Evolutionary conservation across 768 basidiomycete species (phyloP).

Genomic region (Kwoniella botswanensis): DNA sequence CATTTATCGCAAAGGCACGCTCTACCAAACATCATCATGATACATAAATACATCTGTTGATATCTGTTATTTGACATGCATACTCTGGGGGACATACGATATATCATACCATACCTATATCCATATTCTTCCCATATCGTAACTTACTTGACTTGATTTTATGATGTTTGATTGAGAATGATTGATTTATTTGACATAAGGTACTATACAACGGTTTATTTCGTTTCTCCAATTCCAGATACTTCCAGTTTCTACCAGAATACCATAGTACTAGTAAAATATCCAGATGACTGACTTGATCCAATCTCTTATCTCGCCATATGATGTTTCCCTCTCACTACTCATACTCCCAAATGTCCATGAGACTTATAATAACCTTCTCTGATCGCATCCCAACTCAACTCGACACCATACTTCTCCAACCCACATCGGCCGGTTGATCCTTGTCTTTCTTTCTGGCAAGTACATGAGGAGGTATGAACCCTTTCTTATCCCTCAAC

Average conservation of each 20-base stretch:
- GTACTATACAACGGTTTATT: background rate
- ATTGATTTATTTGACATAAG: background rate
- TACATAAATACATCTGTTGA: background rate
- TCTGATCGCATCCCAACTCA: background rate
- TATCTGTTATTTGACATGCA: background rate
- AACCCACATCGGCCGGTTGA: slow-evolving; percentile 37
- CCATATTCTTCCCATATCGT: background rate
- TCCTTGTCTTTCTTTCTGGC: slow-evolving; percentile 31
- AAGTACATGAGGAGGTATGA: slow-evolving; percentile 54
- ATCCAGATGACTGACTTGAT: background rate
- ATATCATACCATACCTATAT: background rate
- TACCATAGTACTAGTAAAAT: too few species aligned
- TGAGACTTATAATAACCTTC: background rate
- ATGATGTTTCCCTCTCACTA: background rate
- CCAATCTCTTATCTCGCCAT: background rate
- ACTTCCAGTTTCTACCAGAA: background rate
- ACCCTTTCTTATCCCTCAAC: slow-evolving; percentile 42
- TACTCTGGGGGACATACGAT: background rate
- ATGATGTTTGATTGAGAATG: background rate
- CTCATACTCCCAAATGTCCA: background rate
- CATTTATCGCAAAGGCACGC: background rate
- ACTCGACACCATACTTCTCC: slow-evolving; percentile 44
- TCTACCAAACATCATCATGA: background rate
- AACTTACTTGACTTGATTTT: background rate
- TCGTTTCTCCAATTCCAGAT: background rate